Conservation (phyloP, 2,329 filamentous ascomycete species). For the Pezicula rhizophila region DNA sequence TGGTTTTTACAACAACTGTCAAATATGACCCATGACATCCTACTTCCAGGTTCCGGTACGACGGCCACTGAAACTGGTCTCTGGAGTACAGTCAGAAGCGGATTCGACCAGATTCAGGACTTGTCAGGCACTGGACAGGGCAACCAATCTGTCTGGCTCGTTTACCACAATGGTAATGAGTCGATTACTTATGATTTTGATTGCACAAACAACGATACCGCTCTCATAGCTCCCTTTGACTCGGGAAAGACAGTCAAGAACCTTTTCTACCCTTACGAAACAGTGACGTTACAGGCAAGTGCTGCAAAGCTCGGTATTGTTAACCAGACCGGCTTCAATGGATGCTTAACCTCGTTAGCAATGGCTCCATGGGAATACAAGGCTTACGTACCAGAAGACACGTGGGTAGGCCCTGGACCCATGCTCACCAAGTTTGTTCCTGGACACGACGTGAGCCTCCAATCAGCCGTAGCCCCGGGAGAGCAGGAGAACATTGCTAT, state of each 20-base stretch:
- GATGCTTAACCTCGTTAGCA: slow-evolving; percentile 50
- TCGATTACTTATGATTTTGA: slow-evolving; percentile 47
- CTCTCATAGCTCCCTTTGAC: slow-evolving; percentile 47
- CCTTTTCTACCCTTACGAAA: slow-evolving; percentile 55
- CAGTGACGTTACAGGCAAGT: slow-evolving; percentile 38
- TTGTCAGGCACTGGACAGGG: slow-evolving; percentile 37
- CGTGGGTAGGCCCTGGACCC: slow-evolving; percentile 43
- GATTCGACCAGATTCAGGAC: slow-evolving; percentile 38
- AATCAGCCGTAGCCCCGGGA: slow-evolving; percentile 32
- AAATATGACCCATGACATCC: slow-evolving; percentile 44
- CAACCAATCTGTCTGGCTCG: slow-evolving; percentile 34
- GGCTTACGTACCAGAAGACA: slow-evolving; percentile 47
- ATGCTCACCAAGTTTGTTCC: slow-evolving; percentile 50
- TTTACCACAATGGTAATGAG: slow-evolving; percentile 38
- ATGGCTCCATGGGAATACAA: slow-evolving; percentile 49
- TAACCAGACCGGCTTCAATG: slow-evolving; percentile 39
- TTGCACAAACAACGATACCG: slow-evolving; percentile 38
- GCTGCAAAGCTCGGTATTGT: not conserved
- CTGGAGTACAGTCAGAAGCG: slow-evolving; percentile 51
- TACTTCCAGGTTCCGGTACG: slow-evolving; percentile 44
- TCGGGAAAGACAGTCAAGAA: slow-evolving; percentile 51
- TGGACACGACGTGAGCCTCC: slow-evolving; percentile 48
- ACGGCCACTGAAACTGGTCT: slow-evolving; percentile 50
- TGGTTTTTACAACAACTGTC: slow-evolving; percentile 49
- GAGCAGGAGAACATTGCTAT: slow-evolving; percentile 36